Evolutionary conservation across 306 rosid species (phyloP).

Genomic region (Clitoria ternatea): DNA sequence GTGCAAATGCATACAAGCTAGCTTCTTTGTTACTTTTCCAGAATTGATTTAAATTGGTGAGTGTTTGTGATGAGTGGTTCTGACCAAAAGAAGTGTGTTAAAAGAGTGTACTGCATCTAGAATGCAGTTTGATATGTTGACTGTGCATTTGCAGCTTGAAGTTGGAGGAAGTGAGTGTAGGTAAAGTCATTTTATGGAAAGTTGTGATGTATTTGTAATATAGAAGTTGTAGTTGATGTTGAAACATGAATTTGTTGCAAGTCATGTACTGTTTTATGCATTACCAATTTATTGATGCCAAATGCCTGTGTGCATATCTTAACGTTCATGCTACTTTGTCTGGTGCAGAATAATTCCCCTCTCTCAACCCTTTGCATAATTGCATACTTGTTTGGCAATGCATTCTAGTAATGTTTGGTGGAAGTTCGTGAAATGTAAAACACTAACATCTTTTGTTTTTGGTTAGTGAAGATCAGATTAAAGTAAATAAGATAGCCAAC

Average conservation of each 20-base stretch:
- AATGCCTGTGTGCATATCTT: neutral
- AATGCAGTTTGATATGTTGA: slow-evolving; percentile 21
- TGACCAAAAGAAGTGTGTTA: slow-evolving; percentile 16
- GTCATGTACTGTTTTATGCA: neutral
- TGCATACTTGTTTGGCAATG: neutral
- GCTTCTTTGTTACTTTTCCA: neutral
- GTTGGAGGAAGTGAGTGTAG: slow-evolving; percentile 5
- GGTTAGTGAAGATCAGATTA: too few relatives aligned
- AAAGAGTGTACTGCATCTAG: slow-evolving; percentile 10
- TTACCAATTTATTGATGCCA: neutral
- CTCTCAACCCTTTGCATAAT: neutral
- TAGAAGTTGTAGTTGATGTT: neutral
- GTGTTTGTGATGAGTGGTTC: slow-evolving; percentile 28
- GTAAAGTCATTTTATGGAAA: slow-evolving; percentile 11
- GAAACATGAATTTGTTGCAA: neutral
- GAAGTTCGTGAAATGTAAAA: too few relatives aligned
- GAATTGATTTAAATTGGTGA: slow-evolving; percentile 26
- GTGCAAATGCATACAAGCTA: slow-evolving; percentile 10
- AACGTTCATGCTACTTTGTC: neutral
- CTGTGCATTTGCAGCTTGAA: slow-evolving; percentile 23
- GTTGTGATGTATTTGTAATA: neutral
- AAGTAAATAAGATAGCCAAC: too few relatives aligned
- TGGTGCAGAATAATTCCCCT: neutral
- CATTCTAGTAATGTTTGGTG: too few relatives aligned
- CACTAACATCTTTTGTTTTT: too few relatives aligned